Evolutionary conservation across 2,329 filamentous ascomycete species (phyloP), one percentile per base, ranked within the genome.

Genomic region (Diplodia intermedia): DNA sequence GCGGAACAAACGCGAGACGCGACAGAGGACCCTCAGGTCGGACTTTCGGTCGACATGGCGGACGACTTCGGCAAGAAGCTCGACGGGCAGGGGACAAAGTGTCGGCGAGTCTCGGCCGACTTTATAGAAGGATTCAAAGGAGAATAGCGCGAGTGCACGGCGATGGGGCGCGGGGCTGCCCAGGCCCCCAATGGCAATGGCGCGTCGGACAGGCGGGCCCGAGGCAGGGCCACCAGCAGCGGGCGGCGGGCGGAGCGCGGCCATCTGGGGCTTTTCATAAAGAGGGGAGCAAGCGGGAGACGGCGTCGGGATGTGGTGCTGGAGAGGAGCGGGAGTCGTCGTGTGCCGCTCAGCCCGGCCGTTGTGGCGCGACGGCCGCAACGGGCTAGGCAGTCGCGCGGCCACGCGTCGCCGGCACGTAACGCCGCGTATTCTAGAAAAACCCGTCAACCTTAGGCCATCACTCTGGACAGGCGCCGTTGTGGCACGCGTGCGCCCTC

Each of bases 391-490:
- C 26, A 12, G 36, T 20, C 8, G 43, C 43, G 52, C 52, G 57
- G 57, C 47, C 57, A 62, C 57, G 57, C 57, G 57, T 62, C 57
- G 9, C 57, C n/a, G 57, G 6, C 43, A 29, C 57, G 57, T 62
- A 43, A 60, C 57, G 43, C 57, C 57, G 40, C 57, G 57, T 62
- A 62, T 62, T 26, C 56, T 33, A 33, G 20, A 15, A 23, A 40
- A 49, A 15, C 9, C 36, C 36, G 36, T 31, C 53, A 36, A 31
- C n/a, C 18, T 7, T n/a, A 29, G 6, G 4, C 50, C 12, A 4
- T 53, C 23, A 26, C 20, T 15, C 49, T 23, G 4, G n/a, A 8
- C 49, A 11, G 12, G 49, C 31, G 31, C 31, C 49, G 49, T 26
- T 18, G 49, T 20, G 49, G 38, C 38, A 20, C 18, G 11, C n/a